These are phyloP conservation scores for Amanita fuliginea DNA, from an alignment of 768 basidiomycete species.

Conservation along the genomic window DNA sequence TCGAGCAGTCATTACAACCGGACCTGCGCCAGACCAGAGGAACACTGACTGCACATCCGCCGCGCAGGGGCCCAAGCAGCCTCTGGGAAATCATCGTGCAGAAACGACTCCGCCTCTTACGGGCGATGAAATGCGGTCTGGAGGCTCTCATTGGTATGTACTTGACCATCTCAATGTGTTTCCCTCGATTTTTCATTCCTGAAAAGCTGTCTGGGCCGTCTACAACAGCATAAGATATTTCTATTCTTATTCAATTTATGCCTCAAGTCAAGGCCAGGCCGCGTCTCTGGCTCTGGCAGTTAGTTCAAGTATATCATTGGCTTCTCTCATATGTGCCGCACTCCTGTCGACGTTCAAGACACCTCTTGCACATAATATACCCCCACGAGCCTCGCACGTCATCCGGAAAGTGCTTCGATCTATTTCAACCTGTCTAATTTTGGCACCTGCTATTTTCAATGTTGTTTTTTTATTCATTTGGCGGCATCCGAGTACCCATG, in stretches of 20 bases:
- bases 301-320: slow-evolving; percentile 28
- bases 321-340: slow-evolving; percentile 24
- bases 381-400: slow-evolving; percentile 19
- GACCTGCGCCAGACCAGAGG: not conserved
- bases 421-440: slow-evolving; percentile 33
- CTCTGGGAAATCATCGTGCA: slow-evolving; percentile 13
- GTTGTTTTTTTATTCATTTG: slow-evolving; percentile 43
- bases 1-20: slow-evolving; percentile 18
- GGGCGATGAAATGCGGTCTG: slow-evolving; percentile 13
- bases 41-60: slow-evolving; percentile 4
- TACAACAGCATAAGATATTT: slow-evolving; percentile 61
- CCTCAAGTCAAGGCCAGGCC: slow-evolving; percentile 27
- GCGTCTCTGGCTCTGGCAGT: slow-evolving; percentile 39
- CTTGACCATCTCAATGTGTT: not conserved
- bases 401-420: slow-evolving; percentile 24
- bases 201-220: slow-evolving; percentile 42
- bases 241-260: slow-evolving; percentile 39
- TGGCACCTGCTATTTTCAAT: slow-evolving; percentile 45
- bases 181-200: not conserved
- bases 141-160: slow-evolving; percentile 20
- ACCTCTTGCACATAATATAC: slow-evolving; percentile 19
- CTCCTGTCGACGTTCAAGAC: slow-evolving; percentile 30
- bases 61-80: slow-evolving; percentile 15
- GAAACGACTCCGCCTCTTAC: slow-evolving; percentile 16
- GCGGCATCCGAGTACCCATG: slow-evolving; percentile 27